These are phyloP conservation scores for Saccharum officinarum DNA, from an alignment of 176 grass and related monocot species.

Conservation along the genomic window DNA sequence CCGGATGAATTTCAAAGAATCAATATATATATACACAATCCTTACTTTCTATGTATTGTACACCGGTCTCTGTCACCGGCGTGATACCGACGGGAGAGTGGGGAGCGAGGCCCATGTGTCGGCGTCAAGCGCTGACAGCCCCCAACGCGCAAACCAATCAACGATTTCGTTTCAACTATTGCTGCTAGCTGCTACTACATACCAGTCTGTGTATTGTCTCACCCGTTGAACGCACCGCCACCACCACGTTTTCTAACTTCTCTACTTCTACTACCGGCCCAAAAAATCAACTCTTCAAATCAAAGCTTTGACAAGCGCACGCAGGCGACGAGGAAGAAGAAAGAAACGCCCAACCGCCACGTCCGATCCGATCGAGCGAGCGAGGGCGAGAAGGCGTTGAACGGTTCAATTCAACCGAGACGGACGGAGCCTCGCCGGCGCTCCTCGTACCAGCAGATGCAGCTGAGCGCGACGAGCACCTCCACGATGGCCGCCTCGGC, in stretches of 20 bases:
- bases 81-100: slow-evolving; percentile 20
- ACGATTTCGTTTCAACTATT: slow-evolving; percentile 22
- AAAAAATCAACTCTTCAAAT: slow-evolving; percentile 55
- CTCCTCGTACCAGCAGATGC: slow-evolving; percentile 91
- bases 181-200: background rate
- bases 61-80: slow-evolving; percentile 31
- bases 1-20: slow-evolving; percentile 41
- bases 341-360: background rate
- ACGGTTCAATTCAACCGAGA: background rate
- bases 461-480: slow-evolving; percentile 93
- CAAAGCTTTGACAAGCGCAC: slow-evolving; percentile 61
- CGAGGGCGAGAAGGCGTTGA: background rate
- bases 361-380: background rate
- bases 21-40: slow-evolving; percentile 32
- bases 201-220: background rate
- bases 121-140: slow-evolving; percentile 35
- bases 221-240: slow-evolving; percentile 27
- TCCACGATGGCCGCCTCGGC: slow-evolving; percentile 87
- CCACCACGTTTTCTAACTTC: slow-evolving; percentile 15
- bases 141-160: slow-evolving; percentile 27
- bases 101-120: background rate
- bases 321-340: background rate
- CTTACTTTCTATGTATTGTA: slow-evolving; percentile 13
- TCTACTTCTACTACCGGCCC: slow-evolving; percentile 17
- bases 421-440: slow-evolving; percentile 56